A percentile compares a stretch with the other conserved stretches of the same genome.
Evolutionary conservation across 306 rosid genomes (phyloP).

Genomic region (Luffa aegyptiaca): DNA sequence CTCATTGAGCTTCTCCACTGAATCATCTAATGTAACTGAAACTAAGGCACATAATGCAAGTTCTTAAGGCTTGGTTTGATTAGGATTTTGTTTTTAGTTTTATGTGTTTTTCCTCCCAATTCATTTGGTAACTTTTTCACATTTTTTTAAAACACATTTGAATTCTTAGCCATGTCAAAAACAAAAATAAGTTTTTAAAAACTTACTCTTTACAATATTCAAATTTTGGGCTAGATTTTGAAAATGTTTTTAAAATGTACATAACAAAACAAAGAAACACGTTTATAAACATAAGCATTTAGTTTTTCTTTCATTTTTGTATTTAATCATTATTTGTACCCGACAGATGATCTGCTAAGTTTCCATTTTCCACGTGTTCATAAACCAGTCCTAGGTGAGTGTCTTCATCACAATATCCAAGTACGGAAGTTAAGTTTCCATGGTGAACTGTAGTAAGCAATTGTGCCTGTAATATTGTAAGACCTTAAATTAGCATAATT

Average conservation of each 20-base stretch:
- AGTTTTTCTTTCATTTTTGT: background rate
- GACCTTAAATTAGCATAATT: background rate
- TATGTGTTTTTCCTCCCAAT: background rate
- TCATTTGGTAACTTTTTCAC: background rate
- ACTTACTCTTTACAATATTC: background rate
- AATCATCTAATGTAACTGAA: background rate
- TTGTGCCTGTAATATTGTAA: conserved; percentile 21
- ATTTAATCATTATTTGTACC: conserved; percentile 3
- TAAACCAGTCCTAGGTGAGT: conserved; percentile 19
- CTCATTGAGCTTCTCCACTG: background rate
- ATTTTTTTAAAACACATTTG: background rate
- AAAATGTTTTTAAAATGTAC: background rate
- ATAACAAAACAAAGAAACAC: background rate
- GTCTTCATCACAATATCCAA: conserved; percentile 28
- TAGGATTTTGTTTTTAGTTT: background rate
- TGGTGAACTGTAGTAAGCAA: conserved; percentile 43
- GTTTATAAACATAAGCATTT: background rate
- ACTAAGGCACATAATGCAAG: background rate
- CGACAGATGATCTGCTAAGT: conserved; percentile 21
- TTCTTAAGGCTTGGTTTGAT: background rate
- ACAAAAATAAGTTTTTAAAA: background rate
- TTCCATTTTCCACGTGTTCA: conserved; percentile 27
- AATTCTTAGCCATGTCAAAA: background rate
- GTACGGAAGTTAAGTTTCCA: conserved; percentile 35
- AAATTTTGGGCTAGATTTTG: background rate